phyloP scores from a whole-genome alignment of 352 stramenopile species.

The Sclerospora graminicola region DNA sequence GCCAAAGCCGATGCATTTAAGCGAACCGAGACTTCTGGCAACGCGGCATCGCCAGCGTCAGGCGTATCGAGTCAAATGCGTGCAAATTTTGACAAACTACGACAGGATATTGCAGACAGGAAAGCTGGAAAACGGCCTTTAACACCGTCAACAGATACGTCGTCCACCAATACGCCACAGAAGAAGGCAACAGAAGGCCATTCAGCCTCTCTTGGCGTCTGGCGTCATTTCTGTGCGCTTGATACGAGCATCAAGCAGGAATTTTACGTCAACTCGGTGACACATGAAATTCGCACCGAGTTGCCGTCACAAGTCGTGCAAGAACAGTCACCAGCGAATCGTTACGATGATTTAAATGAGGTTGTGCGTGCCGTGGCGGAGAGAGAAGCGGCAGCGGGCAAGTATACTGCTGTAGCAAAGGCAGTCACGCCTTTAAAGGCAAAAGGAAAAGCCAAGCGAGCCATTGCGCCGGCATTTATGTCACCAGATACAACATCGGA shows the following conservation, averaged over 20 bases:
- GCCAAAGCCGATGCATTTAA: constrained; percentile 30
- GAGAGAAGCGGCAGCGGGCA: constrained; percentile 4
- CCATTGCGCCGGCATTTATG: constrained; percentile 32
- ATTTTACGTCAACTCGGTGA: constrained; percentile 73
- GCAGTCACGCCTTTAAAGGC: constrained; percentile 12
- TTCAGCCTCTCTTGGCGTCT: constrained; percentile 26
- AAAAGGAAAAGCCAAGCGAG: constrained; percentile 20
- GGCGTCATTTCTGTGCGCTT: constrained; percentile 61
- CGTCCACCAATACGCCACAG: constrained; percentile 6
- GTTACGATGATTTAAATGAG: constrained; percentile 30
- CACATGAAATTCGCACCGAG: constrained; percentile 61
- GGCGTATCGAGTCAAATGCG: constrained; percentile 49
- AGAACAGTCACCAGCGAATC: constrained; percentile 44
- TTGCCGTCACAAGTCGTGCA: constrained; percentile 36
- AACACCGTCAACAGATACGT: constrained; percentile 9
- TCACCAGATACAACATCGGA: constrained; percentile 30
- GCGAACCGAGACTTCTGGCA: constrained; percentile 5
- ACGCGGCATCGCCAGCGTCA: constrained; percentile 21
- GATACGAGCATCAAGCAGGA: constrained; percentile 41
- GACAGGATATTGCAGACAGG: constrained; percentile 53
- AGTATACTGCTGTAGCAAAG: constrained; percentile 1
- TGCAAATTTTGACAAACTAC: constrained; percentile 63
- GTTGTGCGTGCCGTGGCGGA: constrained; percentile 17
- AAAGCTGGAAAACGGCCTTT: constrained; percentile 29
- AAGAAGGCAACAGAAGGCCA: constrained; percentile 9